Conservation (phyloP, 345 rosid species). For the Aquilaria malaccensis region DNA sequence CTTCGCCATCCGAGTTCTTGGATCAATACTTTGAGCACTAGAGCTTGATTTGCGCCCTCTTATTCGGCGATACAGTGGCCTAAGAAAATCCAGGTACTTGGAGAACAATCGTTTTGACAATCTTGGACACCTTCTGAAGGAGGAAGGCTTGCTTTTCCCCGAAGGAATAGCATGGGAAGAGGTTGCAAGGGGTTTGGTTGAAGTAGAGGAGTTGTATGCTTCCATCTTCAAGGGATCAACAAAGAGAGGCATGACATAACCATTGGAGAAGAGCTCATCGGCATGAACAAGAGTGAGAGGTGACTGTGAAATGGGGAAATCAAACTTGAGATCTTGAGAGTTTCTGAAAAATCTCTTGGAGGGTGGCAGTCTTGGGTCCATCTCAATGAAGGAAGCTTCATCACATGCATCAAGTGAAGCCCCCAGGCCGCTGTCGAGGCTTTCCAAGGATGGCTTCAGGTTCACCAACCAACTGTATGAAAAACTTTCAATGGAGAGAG, state of each 20-base stretch:
- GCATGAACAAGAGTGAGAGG: constrained; percentile 62
- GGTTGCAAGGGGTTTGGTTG: neutral
- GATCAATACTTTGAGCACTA: constrained; percentile 25
- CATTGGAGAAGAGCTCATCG: constrained; percentile 79
- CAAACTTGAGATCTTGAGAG: constrained; percentile 73
- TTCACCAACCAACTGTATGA: constrained; percentile 87
- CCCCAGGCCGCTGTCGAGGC: constrained; percentile 36
- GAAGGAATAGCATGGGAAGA: no score
- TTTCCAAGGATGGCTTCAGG: constrained; percentile 56
- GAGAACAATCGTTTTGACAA: constrained; percentile 44
- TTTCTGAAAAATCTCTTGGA: constrained; percentile 71
- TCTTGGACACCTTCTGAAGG: constrained; percentile 46
- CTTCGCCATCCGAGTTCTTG: constrained; percentile 26
- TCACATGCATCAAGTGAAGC: constrained; percentile 53
- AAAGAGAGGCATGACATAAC: constrained; percentile 65
- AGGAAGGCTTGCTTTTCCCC: constrained; percentile 25
- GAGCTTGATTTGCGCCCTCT: constrained; percentile 37
- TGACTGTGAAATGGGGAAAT: constrained; percentile 51
- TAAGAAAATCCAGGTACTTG: constrained; percentile 66
- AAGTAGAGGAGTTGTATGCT: constrained; percentile 18
- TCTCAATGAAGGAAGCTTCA: constrained; percentile 84
- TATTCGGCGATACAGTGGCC: constrained; percentile 56
- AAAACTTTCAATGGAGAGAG: constrained; percentile 88
- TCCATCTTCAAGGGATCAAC: constrained; percentile 34
- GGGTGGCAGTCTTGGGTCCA: constrained; percentile 93